Conservation (phyloP, 2,329 filamentous ascomycete genomes). For the Coniochaeta sp. region DNA sequence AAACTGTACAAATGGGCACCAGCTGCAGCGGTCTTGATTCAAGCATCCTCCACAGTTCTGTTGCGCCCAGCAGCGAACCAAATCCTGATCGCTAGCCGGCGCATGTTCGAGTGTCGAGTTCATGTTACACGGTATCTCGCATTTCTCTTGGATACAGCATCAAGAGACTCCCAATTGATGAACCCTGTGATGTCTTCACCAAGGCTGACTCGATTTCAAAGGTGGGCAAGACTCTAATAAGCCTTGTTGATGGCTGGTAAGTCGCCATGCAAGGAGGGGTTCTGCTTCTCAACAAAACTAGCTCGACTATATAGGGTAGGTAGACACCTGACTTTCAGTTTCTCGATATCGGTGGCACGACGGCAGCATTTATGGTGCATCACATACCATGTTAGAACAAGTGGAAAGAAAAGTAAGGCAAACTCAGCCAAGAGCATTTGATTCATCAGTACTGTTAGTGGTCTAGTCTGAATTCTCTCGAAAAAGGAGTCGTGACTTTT, state of each 20-base stretch:
- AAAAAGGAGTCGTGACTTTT: neutral
- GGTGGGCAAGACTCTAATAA: too few species aligned
- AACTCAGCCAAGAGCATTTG: neutral
- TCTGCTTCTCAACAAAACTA: neutral
- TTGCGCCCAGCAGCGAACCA: constrained; percentile 42
- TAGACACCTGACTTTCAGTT: too few species aligned
- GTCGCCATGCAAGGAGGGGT: neutral
- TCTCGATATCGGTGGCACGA: too few species aligned
- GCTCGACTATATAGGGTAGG: neutral
- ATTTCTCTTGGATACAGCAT: neutral
- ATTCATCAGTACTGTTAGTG: neutral
- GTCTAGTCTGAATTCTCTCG: neutral
- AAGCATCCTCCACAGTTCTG: constrained; percentile 42
- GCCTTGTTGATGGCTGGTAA: neutral
- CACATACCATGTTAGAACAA: too few species aligned
- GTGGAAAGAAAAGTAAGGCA: too few species aligned
- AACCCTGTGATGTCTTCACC: neutral
- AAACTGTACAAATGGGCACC: constrained; percentile 43
- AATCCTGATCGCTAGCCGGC: constrained; percentile 27
- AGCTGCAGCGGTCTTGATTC: constrained; percentile 33
- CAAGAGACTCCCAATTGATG: neutral
- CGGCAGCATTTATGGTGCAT: too few species aligned
- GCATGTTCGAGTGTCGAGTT: neutral
- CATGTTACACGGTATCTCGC: neutral
- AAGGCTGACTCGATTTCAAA: neutral